Evolutionary conservation across 2,329 filamentous ascomycete genomes (phyloP), one percentile per base, ranked within the genome.

Genomic region (Cercospora canescens): DNA sequence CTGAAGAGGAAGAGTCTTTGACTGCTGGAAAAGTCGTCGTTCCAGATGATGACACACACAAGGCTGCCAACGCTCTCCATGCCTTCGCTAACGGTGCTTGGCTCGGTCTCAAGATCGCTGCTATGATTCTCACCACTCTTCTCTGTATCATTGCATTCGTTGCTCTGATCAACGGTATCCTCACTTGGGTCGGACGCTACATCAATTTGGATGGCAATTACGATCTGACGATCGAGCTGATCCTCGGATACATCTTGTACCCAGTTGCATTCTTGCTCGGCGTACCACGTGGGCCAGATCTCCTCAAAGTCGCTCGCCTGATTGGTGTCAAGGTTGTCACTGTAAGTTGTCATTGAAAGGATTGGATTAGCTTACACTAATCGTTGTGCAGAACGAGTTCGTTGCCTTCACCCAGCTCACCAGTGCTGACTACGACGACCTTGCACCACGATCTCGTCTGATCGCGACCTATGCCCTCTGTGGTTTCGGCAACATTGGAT

Each of bases 391-490:
- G 80, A 96, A 95, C 82, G 92, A 95, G 79, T 95, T 91, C 79
- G 88, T 89, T 58, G 92, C 91, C 54, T 93, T 92, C 81, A 78
- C 79, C 28, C 76, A 77, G 32, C 86, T 93, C 8, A 83, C 84
- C 67, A 81, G 76, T 0, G 74, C 80, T 1, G 76, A 78, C 0
- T 93, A 91, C 77, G 79, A 79, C 62, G 70, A 76, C 30, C 84
- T 96, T 67, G 88, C 87, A 32, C 81, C 86, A 16, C 91, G 93
- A 61, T 92, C 92, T 26, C 85, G 85, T 54, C 85, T 96, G 70
- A 96, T 96, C 75, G 91, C 90, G 54, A 96, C 92, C 59, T 96
- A 96, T 76, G 91, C 91, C 21, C 86, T 94, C 70, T 96, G 92
- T 79, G 84, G 84, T 65, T 81, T 80, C 71, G 93, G 92, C 69